Evolutionary conservation across 257 asterid species (phyloP), one percentile per base, ranked within the genome.

Genomic region (Forsythia suspensa): DNA sequence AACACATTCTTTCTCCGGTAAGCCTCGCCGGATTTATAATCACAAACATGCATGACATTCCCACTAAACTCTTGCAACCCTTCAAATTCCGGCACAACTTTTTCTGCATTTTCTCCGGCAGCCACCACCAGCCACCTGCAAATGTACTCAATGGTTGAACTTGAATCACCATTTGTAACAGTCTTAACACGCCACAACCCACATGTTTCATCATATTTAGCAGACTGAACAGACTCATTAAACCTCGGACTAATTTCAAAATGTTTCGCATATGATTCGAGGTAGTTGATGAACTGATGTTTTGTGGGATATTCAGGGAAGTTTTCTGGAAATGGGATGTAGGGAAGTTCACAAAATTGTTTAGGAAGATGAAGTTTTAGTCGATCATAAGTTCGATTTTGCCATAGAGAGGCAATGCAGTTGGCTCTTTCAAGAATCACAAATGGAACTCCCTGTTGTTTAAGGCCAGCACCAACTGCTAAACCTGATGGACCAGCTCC

Each of bases 321-420:
- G 52, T 82, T 79, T 39, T 51, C 76, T 1, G 98, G 99, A 42
- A 95, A 93, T 3, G 97, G 93, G 76, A 82, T 15, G 84, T 87
- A 90, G 0, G 98, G 98, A 4, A 95, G 90, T 57, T 92, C 91
- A 76, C 99, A 95, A 85, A 87, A 95, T 46, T 88, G 91, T 55
- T 86, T 92, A 0, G 99, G 99, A 37, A 95, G 95, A 78, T 95
- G 99, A 38, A 93, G 98, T 78, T 87, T 91, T 21, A 95, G 91
- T 61, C 98, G 95, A 75, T 95, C 97, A 79, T 93, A 95, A 9
- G 99, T 92, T 38, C 91, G 80, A 86, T 86, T 86, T 40, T 92
- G 86, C 99, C 99, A 95, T 2, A 95, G 83, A 8, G 99, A 90
- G 76, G 97, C 99, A 90, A 95, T 93, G 97, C 99, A 95, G 89